Base-by-base conservation (phyloP, 306 rosid genomes). In the Vigna mungo region DNA sequence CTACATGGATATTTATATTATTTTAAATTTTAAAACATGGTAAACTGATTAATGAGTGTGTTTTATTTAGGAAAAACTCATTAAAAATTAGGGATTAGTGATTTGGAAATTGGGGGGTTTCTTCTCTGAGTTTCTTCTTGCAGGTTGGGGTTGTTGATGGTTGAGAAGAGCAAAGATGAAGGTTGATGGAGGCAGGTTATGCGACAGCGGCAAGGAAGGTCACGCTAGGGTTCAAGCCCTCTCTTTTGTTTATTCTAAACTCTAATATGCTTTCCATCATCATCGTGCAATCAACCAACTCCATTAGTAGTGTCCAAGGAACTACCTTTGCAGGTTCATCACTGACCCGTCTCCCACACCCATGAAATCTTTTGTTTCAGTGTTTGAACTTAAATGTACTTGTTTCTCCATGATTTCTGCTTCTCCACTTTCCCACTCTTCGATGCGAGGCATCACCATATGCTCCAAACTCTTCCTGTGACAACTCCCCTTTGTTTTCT, bases 291-390 rank as follows among this genome's bases (percentile, higher is more conserved):
- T 74, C 82, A 77, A 62, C 10, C 44, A 11, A 49, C 82, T 21
- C 21, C n/a, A 8, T 75, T 80, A 76, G 51, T 86, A 88, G 61
- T 85, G 84, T 20, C 71, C 81, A 43, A 67, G 74, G 52, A 80
- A 88, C 55, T 84, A 86, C 77, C 47, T 78, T 68, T 75, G 81
- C 23, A 88, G 32, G 81, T 92, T 75, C 82, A 65, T 43, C 9
- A 39, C n/a, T 18, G 77, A 56, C 1, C 77, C 85, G n/a, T 81
- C 79, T 75, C 97, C 94, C 16, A 91, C 96, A 0, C 98, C 97
- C 4, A 94, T 91, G 64, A 94, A 94, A 63, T 94, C 98, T 79
- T 97, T 91, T 0, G 98, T 94, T 16, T 79, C 77, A 18, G n/a
- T 56, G 0, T 77, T 70, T 18, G 56, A 49, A 69, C 60, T 48